phyloP scores from a whole-genome alignment of 1,284 basidiomycete species.

The Boletus subluridellus region DNA sequence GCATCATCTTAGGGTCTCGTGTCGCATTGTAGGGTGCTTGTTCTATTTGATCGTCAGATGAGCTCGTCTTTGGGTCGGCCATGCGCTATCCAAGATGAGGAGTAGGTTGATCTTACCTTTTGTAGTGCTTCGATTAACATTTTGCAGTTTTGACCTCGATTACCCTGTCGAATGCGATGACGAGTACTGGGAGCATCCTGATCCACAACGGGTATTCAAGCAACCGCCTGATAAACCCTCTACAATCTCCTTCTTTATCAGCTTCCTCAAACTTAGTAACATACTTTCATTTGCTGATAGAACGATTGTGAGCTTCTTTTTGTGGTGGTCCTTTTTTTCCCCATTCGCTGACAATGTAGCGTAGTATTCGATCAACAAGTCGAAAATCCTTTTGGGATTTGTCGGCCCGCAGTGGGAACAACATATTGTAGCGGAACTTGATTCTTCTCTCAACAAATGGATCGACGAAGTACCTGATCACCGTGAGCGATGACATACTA shows the following conservation, averaged over 20 bases:
- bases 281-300: slow-evolving; percentile 63
- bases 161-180: slow-evolving; percentile 72
- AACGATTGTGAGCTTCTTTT: slow-evolving; percentile 51
- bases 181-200: slow-evolving; percentile 67
- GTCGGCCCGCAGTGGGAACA: slow-evolving; percentile 64
- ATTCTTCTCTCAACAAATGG: slow-evolving; percentile 76
- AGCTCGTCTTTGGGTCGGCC: slow-evolving; percentile 76
- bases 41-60: slow-evolving; percentile 59
- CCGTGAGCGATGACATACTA: slow-evolving; percentile 38
- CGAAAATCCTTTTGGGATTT: slow-evolving; percentile 54
- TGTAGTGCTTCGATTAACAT: background rate
- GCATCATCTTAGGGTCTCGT: background rate
- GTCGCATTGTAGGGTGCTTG: slow-evolving; percentile 49
- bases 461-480: slow-evolving; percentile 69
- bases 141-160: slow-evolving; percentile 66
- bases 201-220: slow-evolving; percentile 49
- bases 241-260: slow-evolving; percentile 52
- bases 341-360: background rate
- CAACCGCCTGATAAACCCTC: slow-evolving; percentile 59
- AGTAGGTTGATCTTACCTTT: slow-evolving; percentile 46
- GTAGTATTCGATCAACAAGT: slow-evolving; percentile 73
- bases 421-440: slow-evolving; percentile 69
- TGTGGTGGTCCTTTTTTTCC: background rate
- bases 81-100: slow-evolving; percentile 81
- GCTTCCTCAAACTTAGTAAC: slow-evolving; percentile 58